Evolutionary conservation across 2,329 filamentous ascomycete genomes (phyloP).

Genomic region (Sclerotiophoma versabilis): DNA sequence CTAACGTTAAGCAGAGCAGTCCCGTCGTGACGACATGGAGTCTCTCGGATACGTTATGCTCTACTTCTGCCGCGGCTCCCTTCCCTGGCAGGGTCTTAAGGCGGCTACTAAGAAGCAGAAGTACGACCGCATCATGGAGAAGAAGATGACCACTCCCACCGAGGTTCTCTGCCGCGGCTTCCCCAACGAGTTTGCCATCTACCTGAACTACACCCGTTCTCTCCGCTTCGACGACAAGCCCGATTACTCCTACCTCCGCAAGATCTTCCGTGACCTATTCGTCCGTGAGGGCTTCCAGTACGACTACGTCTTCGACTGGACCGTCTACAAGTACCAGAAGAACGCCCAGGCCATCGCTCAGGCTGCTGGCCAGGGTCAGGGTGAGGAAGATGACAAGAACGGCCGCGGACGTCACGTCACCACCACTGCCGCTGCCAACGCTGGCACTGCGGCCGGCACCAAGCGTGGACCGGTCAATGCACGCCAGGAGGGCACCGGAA

Average conservation of each 20-base stretch:
- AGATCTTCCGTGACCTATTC: conserved; percentile 99
- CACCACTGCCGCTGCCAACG: conserved; percentile 70
- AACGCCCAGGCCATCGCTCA: conserved; percentile 94
- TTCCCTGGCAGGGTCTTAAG: conserved; percentile 98
- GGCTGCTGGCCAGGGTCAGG: conserved; percentile 70
- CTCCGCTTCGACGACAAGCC: conserved; percentile 99
- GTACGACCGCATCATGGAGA: conserved; percentile 99
- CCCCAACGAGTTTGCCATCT: conserved; percentile 99
- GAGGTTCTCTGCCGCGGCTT: conserved; percentile 99
- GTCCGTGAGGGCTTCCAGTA: conserved; percentile 99
- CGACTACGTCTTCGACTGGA: conserved; percentile 99
- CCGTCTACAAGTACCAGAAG: conserved; percentile 99
- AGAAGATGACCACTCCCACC: conserved; percentile 99
- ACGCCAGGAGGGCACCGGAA: conserved; percentile 90
- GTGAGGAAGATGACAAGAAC: conserved; percentile 78
- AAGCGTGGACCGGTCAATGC: conserved; percentile 76
- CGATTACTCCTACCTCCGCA: conserved; percentile 98
- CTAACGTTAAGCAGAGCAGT: conserved; percentile 73
- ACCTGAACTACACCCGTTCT: conserved; percentile 98
- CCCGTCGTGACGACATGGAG: conserved; percentile 99
- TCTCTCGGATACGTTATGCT: conserved; percentile 99
- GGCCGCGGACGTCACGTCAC: conserved; percentile 63
- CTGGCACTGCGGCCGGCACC: conserved; percentile 66
- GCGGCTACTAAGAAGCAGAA: conserved; percentile 99
- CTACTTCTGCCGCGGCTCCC: conserved; percentile 98